Evolutionary conservation across 2,329 filamentous ascomycete genomes (phyloP), one percentile per base, ranked within the genome.

Genomic region (Trichoderma semiorbis): DNA sequence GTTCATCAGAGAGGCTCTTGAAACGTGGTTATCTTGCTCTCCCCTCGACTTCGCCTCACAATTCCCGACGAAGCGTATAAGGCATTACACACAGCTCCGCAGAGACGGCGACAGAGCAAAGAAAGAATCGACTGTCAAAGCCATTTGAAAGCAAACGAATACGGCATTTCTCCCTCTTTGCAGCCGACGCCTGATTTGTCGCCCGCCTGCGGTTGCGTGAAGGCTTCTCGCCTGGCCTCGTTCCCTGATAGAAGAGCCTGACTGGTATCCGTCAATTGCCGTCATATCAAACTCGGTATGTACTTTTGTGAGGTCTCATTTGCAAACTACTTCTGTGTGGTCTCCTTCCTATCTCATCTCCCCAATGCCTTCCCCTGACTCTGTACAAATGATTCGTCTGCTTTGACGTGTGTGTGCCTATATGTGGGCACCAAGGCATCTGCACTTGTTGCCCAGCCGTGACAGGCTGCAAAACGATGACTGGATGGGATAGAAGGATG

Each of bases 351-450:
- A n/a, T 58, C 10, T 16, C 10, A 11, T 30, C 18, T 58, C 26
- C 18, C 43, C 21, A 18, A 30, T 39, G 12, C 7, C 32, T 16
- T 58, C 32, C 32, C 32, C n/a, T 12, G 24, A 16, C 11, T 36
- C 34, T 58, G 16, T 43, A 26, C 18, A n/a, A 21, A 43, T 68
- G 55, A 26, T 60, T 34, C n/a, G 55, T 61, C 66, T 47, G 26
- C 24, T 61, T 47, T 50, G 36, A 32, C 34, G 36, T 43, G 24
- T 28, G 36, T n/a, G 64, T 61, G 47, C 34, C 36, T 14, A 21
- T 61, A 24, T 58, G 66, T 50, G 66, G 55, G 66, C 36, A 53
- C 66, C 57, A 39, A 69, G 30, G 57, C 57, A 68, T 68, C 34
- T 68, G 62, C 62, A 65, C 39, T n/a, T 36, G 32, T 47, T 21